phyloP scores from a whole-genome alignment of 192 early-diverging fungal species.

The Kappamyces sp. region DNA sequence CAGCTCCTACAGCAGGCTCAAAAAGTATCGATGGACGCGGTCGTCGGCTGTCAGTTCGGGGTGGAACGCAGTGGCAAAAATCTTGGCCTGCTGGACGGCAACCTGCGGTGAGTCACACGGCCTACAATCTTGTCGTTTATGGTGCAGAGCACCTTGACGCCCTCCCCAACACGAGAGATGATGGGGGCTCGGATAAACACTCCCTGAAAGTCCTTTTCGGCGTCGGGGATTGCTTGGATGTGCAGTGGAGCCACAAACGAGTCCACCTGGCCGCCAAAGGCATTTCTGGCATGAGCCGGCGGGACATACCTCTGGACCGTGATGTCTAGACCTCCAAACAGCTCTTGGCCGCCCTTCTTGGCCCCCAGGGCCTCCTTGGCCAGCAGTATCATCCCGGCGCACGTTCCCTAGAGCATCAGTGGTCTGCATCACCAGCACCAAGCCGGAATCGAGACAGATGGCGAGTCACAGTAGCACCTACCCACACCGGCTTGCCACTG shows the following conservation, averaged over 20 bases:
- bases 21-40: conserved; percentile 85
- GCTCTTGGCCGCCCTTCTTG: conserved; percentile 80
- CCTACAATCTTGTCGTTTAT: conserved; percentile 69
- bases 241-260: conserved; percentile 75
- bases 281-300: too few relatives aligned
- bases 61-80: conserved; percentile 92
- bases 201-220: conserved; percentile 41
- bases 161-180: conserved; percentile 61
- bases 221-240: conserved; percentile 39
- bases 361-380: conserved; percentile 65
- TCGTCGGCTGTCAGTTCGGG: conserved; percentile 90
- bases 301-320: too few relatives aligned
- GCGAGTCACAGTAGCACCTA: conserved; percentile 12
- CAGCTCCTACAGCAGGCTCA: conserved; percentile 28
- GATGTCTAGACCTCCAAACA: conserved; percentile 77
- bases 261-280: conserved; percentile 89
- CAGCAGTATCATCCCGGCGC: conserved; percentile 93
- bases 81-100: conserved; percentile 82
- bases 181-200: conserved; percentile 97
- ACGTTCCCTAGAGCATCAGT: conserved; percentile 64
- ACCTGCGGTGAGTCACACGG: too few relatives aligned
- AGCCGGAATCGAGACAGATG: not conserved
- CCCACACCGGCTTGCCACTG: conserved; percentile 70
- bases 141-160: conserved; percentile 68
- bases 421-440: conserved; percentile 1